These are phyloP conservation scores for Micromonas pusilla DNA, from an alignment of 139 green algal species.

Conservation along the genomic window DNA sequence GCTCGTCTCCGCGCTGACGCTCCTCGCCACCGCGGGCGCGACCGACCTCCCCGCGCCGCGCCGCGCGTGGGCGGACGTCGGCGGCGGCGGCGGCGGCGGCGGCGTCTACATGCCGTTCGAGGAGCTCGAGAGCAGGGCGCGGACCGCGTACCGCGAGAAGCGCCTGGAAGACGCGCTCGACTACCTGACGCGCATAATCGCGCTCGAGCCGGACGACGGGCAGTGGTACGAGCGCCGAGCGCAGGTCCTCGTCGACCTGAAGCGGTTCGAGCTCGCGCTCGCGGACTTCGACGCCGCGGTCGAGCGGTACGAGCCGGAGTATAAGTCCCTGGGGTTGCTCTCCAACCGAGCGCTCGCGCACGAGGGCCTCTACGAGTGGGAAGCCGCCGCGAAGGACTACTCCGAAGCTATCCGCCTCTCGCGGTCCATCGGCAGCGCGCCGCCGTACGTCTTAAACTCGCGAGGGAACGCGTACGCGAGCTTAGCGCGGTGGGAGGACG, in stretches of 20 bases:
- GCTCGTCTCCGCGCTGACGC: not conserved
- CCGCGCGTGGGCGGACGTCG: too few species aligned
- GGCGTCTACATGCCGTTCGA: not conserved
- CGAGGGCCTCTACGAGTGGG: slow-evolving; percentile 67
- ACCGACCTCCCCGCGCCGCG: too few species aligned
- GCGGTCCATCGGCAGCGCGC: slow-evolving; percentile 20
- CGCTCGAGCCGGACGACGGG: slow-evolving; percentile 19
- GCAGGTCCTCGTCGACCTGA: slow-evolving; percentile 68
- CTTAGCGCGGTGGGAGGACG: slow-evolving; percentile 31
- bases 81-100: too few species aligned
- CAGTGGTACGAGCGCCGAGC: slow-evolving; percentile 62
- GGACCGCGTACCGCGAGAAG: not conserved
- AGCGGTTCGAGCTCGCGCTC: slow-evolving; percentile 64
- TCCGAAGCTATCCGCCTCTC: slow-evolving; percentile 6
- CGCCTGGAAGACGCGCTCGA: not conserved
- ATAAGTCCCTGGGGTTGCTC: slow-evolving; percentile 44
- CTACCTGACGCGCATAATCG: slow-evolving; percentile 2
- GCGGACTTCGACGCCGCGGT: slow-evolving; percentile 54
- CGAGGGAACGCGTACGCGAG: slow-evolving; percentile 69
- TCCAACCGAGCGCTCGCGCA: slow-evolving; percentile 58
- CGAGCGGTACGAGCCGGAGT: not conserved
- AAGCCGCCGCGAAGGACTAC: slow-evolving; percentile 60
- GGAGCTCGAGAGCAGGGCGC: not conserved
- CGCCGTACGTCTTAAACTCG: slow-evolving; percentile 72
- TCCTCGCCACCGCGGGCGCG: not conserved